Conservation (phyloP, 2,329 filamentous ascomycete genomes). For the Fusarium buxicola region DNA sequence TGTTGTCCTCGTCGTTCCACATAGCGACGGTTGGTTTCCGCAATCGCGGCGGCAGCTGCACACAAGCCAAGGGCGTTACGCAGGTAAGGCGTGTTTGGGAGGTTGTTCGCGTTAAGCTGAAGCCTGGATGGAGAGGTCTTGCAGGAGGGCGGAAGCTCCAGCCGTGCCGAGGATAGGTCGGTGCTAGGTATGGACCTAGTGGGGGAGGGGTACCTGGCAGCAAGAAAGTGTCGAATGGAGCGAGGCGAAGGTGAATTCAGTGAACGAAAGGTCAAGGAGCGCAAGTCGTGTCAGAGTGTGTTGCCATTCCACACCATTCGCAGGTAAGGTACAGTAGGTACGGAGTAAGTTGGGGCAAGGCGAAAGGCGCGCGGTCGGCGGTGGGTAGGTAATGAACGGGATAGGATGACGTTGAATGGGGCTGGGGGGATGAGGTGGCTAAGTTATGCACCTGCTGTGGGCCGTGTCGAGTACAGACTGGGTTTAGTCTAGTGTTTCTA, state of each 20-base stretch:
- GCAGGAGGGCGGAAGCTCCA: constrained; percentile 35
- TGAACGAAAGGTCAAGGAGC: constrained; percentile 19
- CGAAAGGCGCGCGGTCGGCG: constrained; percentile 27
- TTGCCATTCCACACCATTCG: constrained; percentile 38
- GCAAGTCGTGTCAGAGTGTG: constrained; percentile 21
- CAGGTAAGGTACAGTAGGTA: no score
- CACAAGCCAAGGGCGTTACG: background rate
- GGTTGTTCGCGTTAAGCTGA: constrained; percentile 29
- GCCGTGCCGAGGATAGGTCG: constrained; percentile 32
- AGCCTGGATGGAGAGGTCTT: constrained; percentile 32
- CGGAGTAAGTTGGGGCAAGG: constrained; percentile 4
- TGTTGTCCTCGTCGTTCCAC: constrained; percentile 99
- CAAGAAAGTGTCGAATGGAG: constrained; percentile 22
- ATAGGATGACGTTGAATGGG: constrained; percentile 43
- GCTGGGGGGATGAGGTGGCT: constrained; percentile 27
- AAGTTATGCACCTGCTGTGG: constrained; percentile 9
- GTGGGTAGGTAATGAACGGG: constrained; percentile 30
- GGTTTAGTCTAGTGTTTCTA: no score
- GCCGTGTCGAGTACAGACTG: constrained; percentile 1
- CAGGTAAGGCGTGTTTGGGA: constrained; percentile 4
- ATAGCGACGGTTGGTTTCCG: constrained; percentile 60
- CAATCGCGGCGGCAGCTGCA: constrained; percentile 23
- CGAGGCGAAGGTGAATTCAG: constrained; percentile 15
- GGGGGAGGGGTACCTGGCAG: constrained; percentile 43
- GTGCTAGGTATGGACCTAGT: constrained; percentile 14